Percentiles rank a stretch among this genome's conserved stretches.
These are phyloP conservation scores for Fusarium duplospermum DNA, from an alignment of 2,329 filamentous ascomycete genomes.

Conservation along the genomic window DNA sequence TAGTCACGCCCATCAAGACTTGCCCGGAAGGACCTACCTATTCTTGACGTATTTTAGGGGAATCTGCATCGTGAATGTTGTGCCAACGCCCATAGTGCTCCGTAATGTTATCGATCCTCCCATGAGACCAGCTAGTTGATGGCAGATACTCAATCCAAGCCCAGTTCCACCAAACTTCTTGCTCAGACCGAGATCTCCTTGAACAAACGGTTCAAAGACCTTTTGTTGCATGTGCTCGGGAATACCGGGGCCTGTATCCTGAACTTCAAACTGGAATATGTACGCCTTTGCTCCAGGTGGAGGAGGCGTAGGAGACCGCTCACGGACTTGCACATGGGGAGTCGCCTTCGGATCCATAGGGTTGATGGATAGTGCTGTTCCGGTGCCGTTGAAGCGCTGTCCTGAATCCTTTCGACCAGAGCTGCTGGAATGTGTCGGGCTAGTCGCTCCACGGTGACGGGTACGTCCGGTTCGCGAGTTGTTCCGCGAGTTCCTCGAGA, in stretches of 20 bases:
- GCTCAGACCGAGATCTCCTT: constrained; percentile 89
- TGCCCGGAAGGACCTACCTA: constrained; percentile 47
- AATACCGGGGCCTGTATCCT: constrained; percentile 90
- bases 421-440: constrained; percentile 62
- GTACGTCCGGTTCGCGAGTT: constrained; percentile 56
- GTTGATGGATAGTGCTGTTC: constrained; percentile 71
- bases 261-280: constrained; percentile 87
- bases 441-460: constrained; percentile 60
- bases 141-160: constrained; percentile 88
- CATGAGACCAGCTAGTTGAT: constrained; percentile 87
- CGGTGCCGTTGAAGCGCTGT: constrained; percentile 46
- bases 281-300: constrained; percentile 73
- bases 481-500: constrained; percentile 61
- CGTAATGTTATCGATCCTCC: constrained; percentile 78
- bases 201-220: constrained; percentile 94
- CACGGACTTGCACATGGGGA: constrained; percentile 60
- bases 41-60: constrained; percentile 82
- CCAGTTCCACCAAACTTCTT: constrained; percentile 93
- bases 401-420: constrained; percentile 52
- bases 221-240: constrained; percentile 79
- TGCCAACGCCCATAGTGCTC: constrained; percentile 79
- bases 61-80: constrained; percentile 84
- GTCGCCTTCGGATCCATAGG: constrained; percentile 67
- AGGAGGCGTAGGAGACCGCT: constrained; percentile 70
- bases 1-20: constrained; percentile 3